Base-by-base conservation (phyloP, 768 basidiomycete species). In the Trametes cingulata region DNA sequence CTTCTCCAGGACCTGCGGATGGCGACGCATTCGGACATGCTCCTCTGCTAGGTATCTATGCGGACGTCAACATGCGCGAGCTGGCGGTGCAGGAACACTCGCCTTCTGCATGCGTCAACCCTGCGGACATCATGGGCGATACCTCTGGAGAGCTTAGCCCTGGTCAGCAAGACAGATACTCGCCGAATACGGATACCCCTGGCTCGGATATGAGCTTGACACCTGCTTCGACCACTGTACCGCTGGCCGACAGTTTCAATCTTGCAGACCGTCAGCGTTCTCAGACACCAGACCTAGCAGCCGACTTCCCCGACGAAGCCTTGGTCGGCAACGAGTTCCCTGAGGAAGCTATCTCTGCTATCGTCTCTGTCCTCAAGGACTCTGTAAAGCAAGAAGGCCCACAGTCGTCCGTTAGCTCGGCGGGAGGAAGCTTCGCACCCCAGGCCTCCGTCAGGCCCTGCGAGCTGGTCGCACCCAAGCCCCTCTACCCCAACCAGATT, bases 51-150 rank as follows among this genome's bases (percentile, higher is more conserved):
- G 68, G 71, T 14, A 56, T 72, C 41, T 68, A 70, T 52, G 65
- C 67, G 13, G 72, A 73, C 50, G 62, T 76, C 24, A 78, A 78
- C 42, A 73, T 75, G 72, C 74, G 72, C 56, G 67, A 72, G 22
- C 52, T 42, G 6, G 61, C 67, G 46, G 57, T 66, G 24, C 53
- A 60, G 17, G 58, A 57, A 25, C 64, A 68, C 8, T 35, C 59
- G 3, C 65, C 65, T 29, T 56, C 61, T 4, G 41, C 62, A 6
- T 71, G 76, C 27, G 70, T 82, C 49, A 74, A 82, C 64, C 80
- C 81, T 20, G 61, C 74, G 33, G 75, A 78, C 33, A 73, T 77
- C 27, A 69, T 76, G 58, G 65, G 58, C 35, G 19, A 39, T 27
- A 48, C n/a, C 25, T 41, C 65, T 12, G 55, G 37, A 15, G 51